Percentiles rank a stretch among this genome's conserved stretches.
phyloP scores from a whole-genome alignment of 2,329 filamentous ascomycete species.

The Pseudonectria buxi region DNA sequence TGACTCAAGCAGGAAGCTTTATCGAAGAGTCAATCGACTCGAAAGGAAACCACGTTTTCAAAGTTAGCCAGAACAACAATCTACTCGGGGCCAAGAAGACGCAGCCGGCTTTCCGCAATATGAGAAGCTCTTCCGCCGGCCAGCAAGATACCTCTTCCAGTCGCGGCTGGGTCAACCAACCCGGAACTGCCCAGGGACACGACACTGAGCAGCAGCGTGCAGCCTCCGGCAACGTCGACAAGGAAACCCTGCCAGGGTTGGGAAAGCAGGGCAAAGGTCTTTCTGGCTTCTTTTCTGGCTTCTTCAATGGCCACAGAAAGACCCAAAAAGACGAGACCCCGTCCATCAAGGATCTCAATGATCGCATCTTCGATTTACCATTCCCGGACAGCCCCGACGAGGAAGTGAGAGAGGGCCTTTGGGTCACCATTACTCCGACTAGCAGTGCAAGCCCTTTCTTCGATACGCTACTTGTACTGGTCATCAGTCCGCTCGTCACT shows the following conservation, averaged over 20 bases:
- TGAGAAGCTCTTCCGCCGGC: conserved; percentile 14
- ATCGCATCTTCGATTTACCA: conserved; percentile 7
- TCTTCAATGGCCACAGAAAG: conserved; percentile 1
- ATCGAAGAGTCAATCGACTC: conserved; percentile 55
- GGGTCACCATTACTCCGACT: conserved; percentile 93
- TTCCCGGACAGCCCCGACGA: conserved; percentile 15
- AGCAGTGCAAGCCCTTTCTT: conserved; percentile 89
- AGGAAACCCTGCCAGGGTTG: too few relatives aligned
- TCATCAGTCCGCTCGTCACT: conserved; percentile 87
- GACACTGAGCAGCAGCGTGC: too few relatives aligned
- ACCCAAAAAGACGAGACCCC: conserved; percentile 9
- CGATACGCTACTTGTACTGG: conserved; percentile 92
- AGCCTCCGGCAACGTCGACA: too few relatives aligned
- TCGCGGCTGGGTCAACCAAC: too few relatives aligned
- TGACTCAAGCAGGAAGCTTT: conserved; percentile 66
- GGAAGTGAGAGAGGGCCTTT: conserved; percentile 62
- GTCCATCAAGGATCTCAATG: too few relatives aligned
- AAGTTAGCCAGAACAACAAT: conserved; percentile 44
- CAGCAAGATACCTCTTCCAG: too few relatives aligned
- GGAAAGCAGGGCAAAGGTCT: too few relatives aligned
- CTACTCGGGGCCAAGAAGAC: conserved; percentile 29
- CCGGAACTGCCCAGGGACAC: too few relatives aligned
- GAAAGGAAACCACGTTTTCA: conserved; percentile 50
- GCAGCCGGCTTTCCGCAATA: conserved; percentile 23
- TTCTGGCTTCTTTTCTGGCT: too few relatives aligned